Conservation (phyloP, 441 rosid genomes). For the Aquilaria agallochum region DNA sequence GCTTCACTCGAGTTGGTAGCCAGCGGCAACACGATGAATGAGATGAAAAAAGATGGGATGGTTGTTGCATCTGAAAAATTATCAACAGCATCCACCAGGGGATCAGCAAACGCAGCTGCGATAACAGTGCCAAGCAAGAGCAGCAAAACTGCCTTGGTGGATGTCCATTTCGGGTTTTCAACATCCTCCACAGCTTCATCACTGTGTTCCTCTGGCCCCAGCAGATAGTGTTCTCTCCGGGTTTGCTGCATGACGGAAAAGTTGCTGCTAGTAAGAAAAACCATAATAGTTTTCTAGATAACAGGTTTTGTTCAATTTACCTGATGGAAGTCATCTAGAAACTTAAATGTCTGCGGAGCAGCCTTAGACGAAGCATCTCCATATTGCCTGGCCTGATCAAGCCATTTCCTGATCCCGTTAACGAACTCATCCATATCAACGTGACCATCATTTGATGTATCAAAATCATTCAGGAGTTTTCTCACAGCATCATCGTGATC, state of each 20-base stretch:
- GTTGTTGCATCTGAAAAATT: slow-evolving; percentile 82
- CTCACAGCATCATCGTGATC: slow-evolving; percentile 63
- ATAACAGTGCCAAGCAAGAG: slow-evolving; percentile 68
- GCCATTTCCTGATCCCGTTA: slow-evolving; percentile 68
- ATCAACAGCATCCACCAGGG: slow-evolving; percentile 84
- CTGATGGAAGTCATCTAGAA: slow-evolving; percentile 46
- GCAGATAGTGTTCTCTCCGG: slow-evolving; percentile 43
- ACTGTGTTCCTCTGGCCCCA: slow-evolving; percentile 39
- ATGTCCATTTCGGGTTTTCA: slow-evolving; percentile 44
- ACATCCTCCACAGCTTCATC: slow-evolving; percentile 41
- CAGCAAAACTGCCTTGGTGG: slow-evolving; percentile 61
- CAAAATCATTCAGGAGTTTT: slow-evolving; percentile 69
- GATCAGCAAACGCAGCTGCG: slow-evolving; percentile 95
- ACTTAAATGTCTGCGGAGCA: slow-evolving; percentile 44
- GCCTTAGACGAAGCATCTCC: slow-evolving; percentile 31
- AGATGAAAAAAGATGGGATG: slow-evolving; percentile 93
- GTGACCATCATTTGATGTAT: slow-evolving; percentile 39
- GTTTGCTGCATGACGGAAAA: slow-evolving; percentile 43
- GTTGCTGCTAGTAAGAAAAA: no score
- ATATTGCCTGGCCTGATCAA: slow-evolving; percentile 43
- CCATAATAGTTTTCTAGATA: no score
- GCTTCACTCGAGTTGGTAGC: slow-evolving; percentile 91
- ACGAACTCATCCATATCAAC: slow-evolving; percentile 49
- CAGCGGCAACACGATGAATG: slow-evolving; percentile 80
- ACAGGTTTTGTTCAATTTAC: slow-evolving; percentile 28